phyloP scores from a whole-genome alignment of 495 filamentous ascomycete genomes.

The Podospora appendiculata region DNA sequence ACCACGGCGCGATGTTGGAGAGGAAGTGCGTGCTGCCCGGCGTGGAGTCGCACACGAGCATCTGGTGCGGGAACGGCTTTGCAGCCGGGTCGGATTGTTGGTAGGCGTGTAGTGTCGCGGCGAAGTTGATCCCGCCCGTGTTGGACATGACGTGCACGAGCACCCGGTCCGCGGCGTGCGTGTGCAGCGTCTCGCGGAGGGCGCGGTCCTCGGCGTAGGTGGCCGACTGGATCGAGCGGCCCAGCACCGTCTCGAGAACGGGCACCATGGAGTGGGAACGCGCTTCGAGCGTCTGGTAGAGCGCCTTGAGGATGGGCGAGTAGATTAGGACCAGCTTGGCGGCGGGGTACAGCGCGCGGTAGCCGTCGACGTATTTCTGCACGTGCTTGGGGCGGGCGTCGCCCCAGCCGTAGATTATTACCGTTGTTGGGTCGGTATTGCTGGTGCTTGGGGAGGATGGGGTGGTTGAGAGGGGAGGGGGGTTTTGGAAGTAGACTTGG shows the following conservation, averaged over 20 bases:
- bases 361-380: conserved; percentile 48
- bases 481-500: conserved; percentile 27
- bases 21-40: conserved; percentile 41
- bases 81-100: conserved; percentile 17
- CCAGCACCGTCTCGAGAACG: conserved; percentile 38
- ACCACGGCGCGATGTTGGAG: conserved; percentile 41
- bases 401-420: conserved; percentile 48
- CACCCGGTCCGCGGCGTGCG: conserved; percentile 15
- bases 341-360: conserved; percentile 38
- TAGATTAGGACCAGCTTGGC: conserved; percentile 41
- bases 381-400: conserved; percentile 45
- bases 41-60: conserved; percentile 45
- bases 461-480: neutral
- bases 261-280: conserved; percentile 41
- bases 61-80: conserved; percentile 29
- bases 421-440: conserved; percentile 29
- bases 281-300: conserved; percentile 31
- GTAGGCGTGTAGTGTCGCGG: conserved; percentile 41
- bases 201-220: neutral
- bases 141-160: conserved; percentile 46
- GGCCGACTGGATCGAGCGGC: neutral
- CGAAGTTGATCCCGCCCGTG: conserved; percentile 42
- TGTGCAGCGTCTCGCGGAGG: neutral
- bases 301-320: conserved; percentile 37
- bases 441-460: conserved; percentile 5